These are phyloP conservation scores for Glomus cerebriforme DNA, from an alignment of 192 early-diverging fungal species.

Conservation along the genomic window DNA sequence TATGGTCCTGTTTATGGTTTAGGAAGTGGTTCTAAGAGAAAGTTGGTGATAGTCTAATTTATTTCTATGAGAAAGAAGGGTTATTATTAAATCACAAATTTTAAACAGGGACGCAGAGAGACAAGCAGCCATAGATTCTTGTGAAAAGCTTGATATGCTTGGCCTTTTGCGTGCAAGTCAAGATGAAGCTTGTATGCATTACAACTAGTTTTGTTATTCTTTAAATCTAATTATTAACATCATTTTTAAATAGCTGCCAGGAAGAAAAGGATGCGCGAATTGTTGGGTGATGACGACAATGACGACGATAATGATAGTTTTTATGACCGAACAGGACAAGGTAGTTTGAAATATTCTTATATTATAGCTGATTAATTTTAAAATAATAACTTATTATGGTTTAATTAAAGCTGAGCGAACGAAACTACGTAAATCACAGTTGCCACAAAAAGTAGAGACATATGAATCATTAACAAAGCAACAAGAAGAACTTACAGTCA, in stretches of 20 bases:
- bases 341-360: neutral
- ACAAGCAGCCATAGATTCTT: slow-evolving; percentile 63
- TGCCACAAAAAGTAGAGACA: slow-evolving; percentile 60
- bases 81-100: neutral
- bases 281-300: slow-evolving; percentile 37
- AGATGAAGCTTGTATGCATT: slow-evolving; percentile 27
- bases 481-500: slow-evolving; percentile 35
- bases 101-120: slow-evolving; percentile 58
- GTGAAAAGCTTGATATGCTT: slow-evolving; percentile 59
- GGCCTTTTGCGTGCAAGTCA: slow-evolving; percentile 45
- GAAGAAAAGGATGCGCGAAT: slow-evolving; percentile 28
- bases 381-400: neutral
- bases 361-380: neutral
- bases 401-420: slow-evolving; percentile 33
- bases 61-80: neutral
- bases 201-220: neutral
- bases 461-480: slow-evolving; percentile 58
- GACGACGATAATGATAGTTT: slow-evolving; percentile 66
- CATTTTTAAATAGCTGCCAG: slow-evolving; percentile 24
- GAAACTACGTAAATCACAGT: slow-evolving; percentile 23
- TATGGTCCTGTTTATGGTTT: slow-evolving; percentile 48
- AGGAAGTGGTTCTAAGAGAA: slow-evolving; percentile 40
- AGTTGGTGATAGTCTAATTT: slow-evolving; percentile 12
- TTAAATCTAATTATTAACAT: neutral
- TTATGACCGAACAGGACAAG: slow-evolving; percentile 64